Evolutionary conservation across 331 rosid species (phyloP).

Genomic region (Telfairia occidentalis): DNA sequence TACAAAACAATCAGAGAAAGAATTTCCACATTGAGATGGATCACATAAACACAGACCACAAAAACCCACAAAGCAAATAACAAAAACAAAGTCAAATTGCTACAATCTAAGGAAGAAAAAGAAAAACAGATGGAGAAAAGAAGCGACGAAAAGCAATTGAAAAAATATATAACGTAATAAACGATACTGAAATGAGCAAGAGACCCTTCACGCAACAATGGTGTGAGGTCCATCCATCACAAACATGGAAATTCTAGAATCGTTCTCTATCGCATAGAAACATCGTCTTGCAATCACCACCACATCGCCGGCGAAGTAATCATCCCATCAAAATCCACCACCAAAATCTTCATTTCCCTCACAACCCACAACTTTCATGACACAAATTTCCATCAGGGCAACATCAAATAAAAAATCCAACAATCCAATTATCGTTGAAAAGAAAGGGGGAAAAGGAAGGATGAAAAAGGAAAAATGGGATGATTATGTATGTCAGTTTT

Average conservation of each 20-base stretch:
- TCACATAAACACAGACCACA: not conserved
- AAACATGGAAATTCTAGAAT: slow-evolving; percentile 61
- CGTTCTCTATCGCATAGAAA: slow-evolving; percentile 54
- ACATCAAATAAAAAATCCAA: not conserved
- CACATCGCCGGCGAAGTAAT: slow-evolving; percentile 27
- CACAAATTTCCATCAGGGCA: not conserved
- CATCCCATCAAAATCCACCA: slow-evolving; percentile 26
- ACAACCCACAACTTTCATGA: not conserved
- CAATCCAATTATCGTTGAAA: not conserved
- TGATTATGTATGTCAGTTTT: no score
- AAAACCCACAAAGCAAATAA: not conserved
- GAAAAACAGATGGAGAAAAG: not conserved
- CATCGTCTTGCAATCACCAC: slow-evolving; percentile 17
- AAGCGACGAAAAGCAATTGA: no score
- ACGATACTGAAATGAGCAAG: slow-evolving; percentile 1
- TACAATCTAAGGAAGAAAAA: not conserved
- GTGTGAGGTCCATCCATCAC: slow-evolving; percentile 41
- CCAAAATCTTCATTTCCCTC: slow-evolving; percentile 33
- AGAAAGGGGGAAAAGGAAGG: no score
- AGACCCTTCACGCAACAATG: slow-evolving; percentile 51
- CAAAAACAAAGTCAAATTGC: not conserved
- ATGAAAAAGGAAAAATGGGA: no score
- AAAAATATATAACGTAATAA: no score
- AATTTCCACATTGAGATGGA: slow-evolving; percentile 1
- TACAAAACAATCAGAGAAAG: not conserved